Evolutionary conservation across 441 rosid genomes (phyloP), one percentile per base, ranked within the genome.

Genomic region (Syzygium malaccense): DNA sequence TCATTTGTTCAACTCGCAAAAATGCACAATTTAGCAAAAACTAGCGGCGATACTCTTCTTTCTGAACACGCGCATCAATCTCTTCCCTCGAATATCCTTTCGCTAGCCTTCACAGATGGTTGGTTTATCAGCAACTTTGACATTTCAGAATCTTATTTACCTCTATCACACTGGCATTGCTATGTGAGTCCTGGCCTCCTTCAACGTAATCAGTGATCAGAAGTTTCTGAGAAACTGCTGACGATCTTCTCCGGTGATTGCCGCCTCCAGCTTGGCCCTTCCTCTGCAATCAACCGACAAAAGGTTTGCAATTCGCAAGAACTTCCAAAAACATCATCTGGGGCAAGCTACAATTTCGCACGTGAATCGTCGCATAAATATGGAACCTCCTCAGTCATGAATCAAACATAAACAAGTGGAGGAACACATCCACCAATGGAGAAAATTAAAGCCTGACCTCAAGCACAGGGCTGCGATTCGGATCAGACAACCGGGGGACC

Each of bases 401-500:
- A 41, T 75, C 51, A 3, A 41, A 64, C 37, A 5, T 28, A 48
- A 87, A 33, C 25, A 49, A 86, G 49, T 20, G 15, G 55, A 87
- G 54, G 14, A 30, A 54, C 7, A 4, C 26, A 68, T 26, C 25
- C 6, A 30, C 85, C 33, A 32, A 51, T 14, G 51, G 20, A 48
- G 20, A 54, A 87, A 48, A 45, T 20, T 55, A 87, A 41, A 45
- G 91, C 90, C 91, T 75, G 14, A 96, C 98, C 96, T 95, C 92
- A 89, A 94, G 90, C 88, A 89, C 54, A 12, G 92, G 93, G 88
- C 91, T 93, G 15, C 92, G 92, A 58, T 91, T 91, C 55, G 94
- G 98, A 96, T 96, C 92, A 87, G 95, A 91, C 54, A 93, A 60
- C 78, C 90, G 93, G 54, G 92, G 94, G 85, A 93, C 92, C 92